A percentile compares a stretch with the other conserved stretches of the same genome.
Evolutionary conservation across 75 land plant species (phyloP).

Genomic region (Gnetum montanum): DNA sequence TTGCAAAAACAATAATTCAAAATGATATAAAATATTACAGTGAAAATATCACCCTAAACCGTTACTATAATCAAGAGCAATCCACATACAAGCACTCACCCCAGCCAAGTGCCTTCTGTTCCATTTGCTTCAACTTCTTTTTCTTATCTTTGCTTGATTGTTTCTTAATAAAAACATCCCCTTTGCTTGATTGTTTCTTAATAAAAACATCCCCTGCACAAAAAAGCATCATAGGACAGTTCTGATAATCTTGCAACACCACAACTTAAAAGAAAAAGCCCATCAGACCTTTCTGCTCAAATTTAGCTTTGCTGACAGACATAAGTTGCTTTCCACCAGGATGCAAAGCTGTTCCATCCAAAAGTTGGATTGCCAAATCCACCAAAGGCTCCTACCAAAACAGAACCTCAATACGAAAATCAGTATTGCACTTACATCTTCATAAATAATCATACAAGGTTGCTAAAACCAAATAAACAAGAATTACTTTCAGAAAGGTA

Average conservation of each 20-base stretch:
- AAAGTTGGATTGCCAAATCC: constrained; percentile 68
- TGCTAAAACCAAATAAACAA: too few relatives aligned
- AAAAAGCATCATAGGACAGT: too few relatives aligned
- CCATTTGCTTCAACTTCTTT: constrained; percentile 75
- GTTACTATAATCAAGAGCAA: background rate
- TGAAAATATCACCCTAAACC: background rate
- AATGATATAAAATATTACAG: background rate
- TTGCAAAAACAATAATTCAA: background rate
- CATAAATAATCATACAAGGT: too few relatives aligned
- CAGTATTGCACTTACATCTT: too few relatives aligned
- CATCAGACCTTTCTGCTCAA: constrained; percentile 86
- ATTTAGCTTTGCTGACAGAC: constrained; percentile 75
- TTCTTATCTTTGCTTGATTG: constrained; percentile 79
- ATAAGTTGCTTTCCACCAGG: constrained; percentile 67
- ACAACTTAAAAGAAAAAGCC: background rate
- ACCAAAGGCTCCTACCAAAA: constrained; percentile 81
- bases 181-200: constrained; percentile 64
- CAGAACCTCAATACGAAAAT: too few relatives aligned
- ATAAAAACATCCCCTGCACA: constrained; percentile 75
- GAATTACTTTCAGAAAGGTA: constrained; percentile 74
- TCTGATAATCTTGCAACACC: too few relatives aligned
- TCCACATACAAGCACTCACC: constrained; percentile 35
- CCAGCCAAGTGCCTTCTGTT: constrained; percentile 95
- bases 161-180: constrained; percentile 75
- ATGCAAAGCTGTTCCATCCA: constrained; percentile 79